Evolutionary conservation across 2,329 filamentous ascomycete genomes (phyloP), one percentile per base, ranked within the genome.

Genomic region (Monosporascus sp.): DNA sequence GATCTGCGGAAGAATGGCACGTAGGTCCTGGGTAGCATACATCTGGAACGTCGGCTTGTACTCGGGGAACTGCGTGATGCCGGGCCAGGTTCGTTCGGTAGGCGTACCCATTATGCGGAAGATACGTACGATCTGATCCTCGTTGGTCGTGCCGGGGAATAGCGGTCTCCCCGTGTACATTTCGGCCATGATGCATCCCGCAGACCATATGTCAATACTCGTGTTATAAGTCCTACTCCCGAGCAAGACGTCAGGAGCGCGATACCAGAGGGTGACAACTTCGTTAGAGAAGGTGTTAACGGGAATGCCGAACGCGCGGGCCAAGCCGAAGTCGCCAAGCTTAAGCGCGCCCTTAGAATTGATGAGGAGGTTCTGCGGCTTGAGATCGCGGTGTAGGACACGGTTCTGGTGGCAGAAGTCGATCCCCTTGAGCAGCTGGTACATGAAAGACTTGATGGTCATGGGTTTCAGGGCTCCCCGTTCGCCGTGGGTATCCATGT

Each of bases 191-290:
- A 99, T 99, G 72, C 94, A 99, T 52, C 94, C 94, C 6, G 94
- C 94, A 6, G 90, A 96, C 94, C 94, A 99, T 68, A 99, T 97
- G 67, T 99, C 94, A 70, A 99, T 97, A 73, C 90, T 96, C n/a
- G 94, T 99, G 74, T 96, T 99, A 76, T 99, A 99, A 22, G 94
- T 97, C 60, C 94, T 80, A 64, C 89, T 94, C 50, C 94, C 94
- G 46, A 99, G 82, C 49, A 99, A 81, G 47, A 99, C 94, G 65
- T 99, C 94, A 0, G 94, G 94, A 1, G 94, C 94, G 44, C 94
- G 89, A 71, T 99, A 99, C 93, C 93, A 97, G 18, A 97, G 79
- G 0, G 94, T 97, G 44, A 97, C 93, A 53, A 97, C 93, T 72
- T 97, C 93, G 70, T 97, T 97, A 50, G 90, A 95, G 73, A 97